These are phyloP conservation scores for Verticillium nonalfalfae DNA, from an alignment of 2,329 filamentous ascomycete species.

Conservation along the genomic window DNA sequence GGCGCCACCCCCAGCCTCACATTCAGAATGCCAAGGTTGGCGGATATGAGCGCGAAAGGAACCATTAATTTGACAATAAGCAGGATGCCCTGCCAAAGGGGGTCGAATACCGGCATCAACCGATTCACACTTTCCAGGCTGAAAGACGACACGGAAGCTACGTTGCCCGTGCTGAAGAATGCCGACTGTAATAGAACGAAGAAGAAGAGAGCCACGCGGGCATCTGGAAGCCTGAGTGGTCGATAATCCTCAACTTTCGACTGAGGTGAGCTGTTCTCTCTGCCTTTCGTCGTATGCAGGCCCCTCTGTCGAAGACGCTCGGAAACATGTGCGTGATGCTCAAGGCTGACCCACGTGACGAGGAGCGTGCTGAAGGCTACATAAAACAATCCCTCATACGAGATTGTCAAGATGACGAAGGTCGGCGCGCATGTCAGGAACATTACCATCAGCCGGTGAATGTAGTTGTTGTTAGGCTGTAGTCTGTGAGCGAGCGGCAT, in stretches of 20 bases:
- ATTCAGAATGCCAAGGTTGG: conserved; percentile 91
- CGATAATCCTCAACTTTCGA: conserved; percentile 38
- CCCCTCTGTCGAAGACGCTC: neutral
- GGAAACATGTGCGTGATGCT: conserved; percentile 56
- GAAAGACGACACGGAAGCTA: conserved; percentile 90
- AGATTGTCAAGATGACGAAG: conserved; percentile 94
- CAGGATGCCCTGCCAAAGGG: conserved; percentile 83
- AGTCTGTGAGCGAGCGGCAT: conserved; percentile 78
- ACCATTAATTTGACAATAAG: conserved; percentile 86
- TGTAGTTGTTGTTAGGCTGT: conserved; percentile 77
- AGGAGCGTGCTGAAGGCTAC: conserved; percentile 78
- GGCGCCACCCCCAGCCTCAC: conserved; percentile 76
- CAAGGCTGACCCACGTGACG: conserved; percentile 85
- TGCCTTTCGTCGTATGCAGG: conserved; percentile 3
- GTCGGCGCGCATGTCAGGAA: conserved; percentile 90
- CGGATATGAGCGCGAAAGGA: conserved; percentile 86
- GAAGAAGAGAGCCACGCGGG: conserved; percentile 88
- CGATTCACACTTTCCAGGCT: conserved; percentile 84
- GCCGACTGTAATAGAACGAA: conserved; percentile 90
- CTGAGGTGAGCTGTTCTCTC: conserved; percentile 11
- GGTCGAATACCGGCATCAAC: conserved; percentile 86
- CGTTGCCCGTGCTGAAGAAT: conserved; percentile 95
- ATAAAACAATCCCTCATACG: conserved; percentile 96
- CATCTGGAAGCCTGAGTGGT: conserved; percentile 72
- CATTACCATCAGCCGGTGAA: conserved; percentile 81